Conservation (phyloP, 2,329 filamentous ascomycete genomes). For the Stemphylium vesicarium region DNA sequence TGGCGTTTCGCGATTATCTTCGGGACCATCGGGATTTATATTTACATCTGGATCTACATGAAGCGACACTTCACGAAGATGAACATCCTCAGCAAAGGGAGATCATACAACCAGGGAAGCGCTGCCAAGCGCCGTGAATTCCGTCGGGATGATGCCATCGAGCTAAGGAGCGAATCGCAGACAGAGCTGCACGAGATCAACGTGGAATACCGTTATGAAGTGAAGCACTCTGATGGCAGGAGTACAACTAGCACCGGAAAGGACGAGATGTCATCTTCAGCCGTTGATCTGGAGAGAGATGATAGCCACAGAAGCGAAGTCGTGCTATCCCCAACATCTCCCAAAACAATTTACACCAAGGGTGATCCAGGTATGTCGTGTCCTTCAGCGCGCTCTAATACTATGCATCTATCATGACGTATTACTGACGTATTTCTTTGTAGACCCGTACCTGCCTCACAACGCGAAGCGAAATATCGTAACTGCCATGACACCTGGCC, state of each 20-base stretch:
- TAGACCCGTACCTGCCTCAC: not conserved
- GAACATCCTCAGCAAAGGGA: not conserved
- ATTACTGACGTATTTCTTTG: not conserved
- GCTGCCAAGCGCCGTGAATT: not conserved
- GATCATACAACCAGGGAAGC: constrained; percentile 1
- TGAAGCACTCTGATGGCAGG: constrained; percentile 14
- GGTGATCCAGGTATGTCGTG: not conserved
- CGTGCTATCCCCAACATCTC: not conserved
- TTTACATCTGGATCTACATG: constrained; percentile 13
- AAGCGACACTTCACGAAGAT: constrained; percentile 1
- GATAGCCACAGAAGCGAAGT: not conserved
- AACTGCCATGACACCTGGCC: not conserved
- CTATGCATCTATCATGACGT: too few relatives aligned
- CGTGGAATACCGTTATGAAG: constrained; percentile 6
- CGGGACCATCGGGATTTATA: constrained; percentile 4
- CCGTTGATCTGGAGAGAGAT: not conserved
- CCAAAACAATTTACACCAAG: not conserved
- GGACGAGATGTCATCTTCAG: not conserved
- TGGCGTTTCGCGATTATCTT: constrained; percentile 13
- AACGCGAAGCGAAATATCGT: not conserved
- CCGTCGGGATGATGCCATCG: not conserved
- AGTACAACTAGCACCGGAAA: not conserved
- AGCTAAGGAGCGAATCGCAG: constrained; percentile 2
- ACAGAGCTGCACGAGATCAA: constrained; percentile 9
- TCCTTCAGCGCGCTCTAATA: not conserved